Conservation (phyloP, 768 basidiomycete species). For the Suillus paluster region DNA sequence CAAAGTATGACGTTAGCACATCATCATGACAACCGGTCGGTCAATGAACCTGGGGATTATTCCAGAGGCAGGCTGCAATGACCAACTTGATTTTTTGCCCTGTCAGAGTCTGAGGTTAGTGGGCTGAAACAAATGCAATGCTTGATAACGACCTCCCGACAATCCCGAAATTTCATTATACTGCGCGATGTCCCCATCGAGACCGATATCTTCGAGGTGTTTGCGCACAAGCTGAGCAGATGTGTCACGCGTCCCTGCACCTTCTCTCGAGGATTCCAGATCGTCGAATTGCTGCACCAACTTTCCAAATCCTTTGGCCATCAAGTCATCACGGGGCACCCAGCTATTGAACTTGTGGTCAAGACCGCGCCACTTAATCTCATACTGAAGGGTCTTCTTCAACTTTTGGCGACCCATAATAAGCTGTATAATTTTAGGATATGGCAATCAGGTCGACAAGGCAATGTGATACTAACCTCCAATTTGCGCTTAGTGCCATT, state of each 20-base stretch:
- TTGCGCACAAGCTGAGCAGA: constrained; percentile 80
- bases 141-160: constrained; percentile 73
- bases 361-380: constrained; percentile 83
- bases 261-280: constrained; percentile 93
- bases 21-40: constrained; percentile 7
- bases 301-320: constrained; percentile 88
- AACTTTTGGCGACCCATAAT: constrained; percentile 96
- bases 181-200: constrained; percentile 97
- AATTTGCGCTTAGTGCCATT: constrained; percentile 90
- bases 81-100: constrained; percentile 98
- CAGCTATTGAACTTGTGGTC: constrained; percentile 91
- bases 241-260: constrained; percentile 91
- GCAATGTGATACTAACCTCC: constrained; percentile 57
- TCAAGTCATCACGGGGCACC: constrained; percentile 85
- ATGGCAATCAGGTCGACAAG: constrained; percentile 12
- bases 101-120: constrained; percentile 28
- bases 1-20: constrained; percentile 12
- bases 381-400: constrained; percentile 95
- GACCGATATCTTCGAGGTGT: constrained; percentile 92
- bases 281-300: constrained; percentile 95
- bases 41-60: constrained; percentile 80
- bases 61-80: constrained; percentile 94
- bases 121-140: neutral
- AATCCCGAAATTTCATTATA: constrained; percentile 96
- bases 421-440: constrained; percentile 46